phyloP scores from a whole-genome alignment of 2,329 filamentous ascomycete species.

The Onygenales sp. region DNA sequence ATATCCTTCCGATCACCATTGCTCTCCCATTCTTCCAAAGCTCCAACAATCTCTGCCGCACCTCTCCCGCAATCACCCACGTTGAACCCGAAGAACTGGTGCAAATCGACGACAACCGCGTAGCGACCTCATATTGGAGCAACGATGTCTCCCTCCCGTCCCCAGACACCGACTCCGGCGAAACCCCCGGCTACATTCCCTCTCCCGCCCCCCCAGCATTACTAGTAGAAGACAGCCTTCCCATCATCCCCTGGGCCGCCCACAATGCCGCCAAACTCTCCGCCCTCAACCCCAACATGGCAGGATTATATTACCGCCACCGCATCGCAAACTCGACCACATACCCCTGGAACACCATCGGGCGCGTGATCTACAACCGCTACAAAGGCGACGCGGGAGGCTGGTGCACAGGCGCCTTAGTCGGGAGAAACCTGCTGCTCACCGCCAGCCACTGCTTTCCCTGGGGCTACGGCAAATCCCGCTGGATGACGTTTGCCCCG shows the following conservation, averaged over 20 bases:
- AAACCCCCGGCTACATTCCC: constrained; percentile 10
- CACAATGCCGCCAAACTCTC: constrained; percentile 3
- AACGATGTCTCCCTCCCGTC: background rate
- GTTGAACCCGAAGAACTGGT: constrained; percentile 7
- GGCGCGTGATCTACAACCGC: constrained; percentile 12
- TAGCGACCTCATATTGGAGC: constrained; percentile 6
- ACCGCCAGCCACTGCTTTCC: constrained; percentile 18
- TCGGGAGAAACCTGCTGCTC: constrained; percentile 15
- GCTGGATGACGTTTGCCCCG: constrained; percentile 16
- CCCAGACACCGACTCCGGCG: constrained; percentile 7
- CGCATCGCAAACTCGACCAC: constrained; percentile 9
- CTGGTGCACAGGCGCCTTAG: constrained; percentile 16
- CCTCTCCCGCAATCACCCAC: background rate
- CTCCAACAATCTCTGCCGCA: constrained; percentile 2
- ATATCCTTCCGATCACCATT: constrained; percentile 3
- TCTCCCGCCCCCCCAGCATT: background rate
- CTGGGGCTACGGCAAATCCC: constrained; percentile 11
- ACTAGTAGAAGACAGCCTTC: background rate
- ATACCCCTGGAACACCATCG: constrained; percentile 17
- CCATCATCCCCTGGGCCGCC: constrained; percentile 2
- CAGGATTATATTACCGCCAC: constrained; percentile 9
- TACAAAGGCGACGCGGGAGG: constrained; percentile 13
- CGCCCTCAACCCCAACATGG: constrained; percentile 3
- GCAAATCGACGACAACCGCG: constrained; percentile 6
- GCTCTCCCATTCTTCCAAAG: background rate